Evolutionary conservation across 2,329 filamentous ascomycete genomes (phyloP).

Genomic region (Aspergillus costaricaensis): DNA sequence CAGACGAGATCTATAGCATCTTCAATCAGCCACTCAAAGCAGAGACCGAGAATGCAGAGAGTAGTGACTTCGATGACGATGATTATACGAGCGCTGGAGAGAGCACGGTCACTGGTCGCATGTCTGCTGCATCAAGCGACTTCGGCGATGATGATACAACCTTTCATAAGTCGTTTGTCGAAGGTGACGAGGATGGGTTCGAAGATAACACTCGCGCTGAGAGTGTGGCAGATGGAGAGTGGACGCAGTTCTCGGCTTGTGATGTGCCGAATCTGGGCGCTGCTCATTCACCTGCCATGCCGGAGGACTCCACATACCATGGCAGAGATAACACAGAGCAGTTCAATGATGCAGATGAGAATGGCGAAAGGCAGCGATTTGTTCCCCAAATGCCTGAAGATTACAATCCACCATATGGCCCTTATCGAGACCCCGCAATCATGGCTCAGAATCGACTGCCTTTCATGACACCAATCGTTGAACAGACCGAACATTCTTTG

Average conservation of each 20-base stretch:
- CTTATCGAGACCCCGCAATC: slow-evolving; percentile 77
- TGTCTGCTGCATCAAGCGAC: slow-evolving; percentile 65
- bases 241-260: slow-evolving; percentile 81
- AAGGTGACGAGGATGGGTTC: slow-evolving; percentile 48
- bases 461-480: slow-evolving; percentile 98
- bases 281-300: slow-evolving; percentile 23
- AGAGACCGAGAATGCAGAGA: slow-evolving; percentile 56
- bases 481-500: slow-evolving; percentile 87
- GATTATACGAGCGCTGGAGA: slow-evolving; percentile 85
- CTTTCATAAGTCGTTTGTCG: slow-evolving; percentile 44
- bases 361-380: slow-evolving; percentile 45
- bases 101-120: slow-evolving; percentile 75
- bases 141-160: slow-evolving; percentile 62
- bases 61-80: slow-evolving; percentile 66
- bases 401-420: slow-evolving; percentile 75
- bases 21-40: slow-evolving; percentile 81
- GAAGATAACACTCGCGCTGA: slow-evolving; percentile 49
- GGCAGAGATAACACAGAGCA: slow-evolving; percentile 27
- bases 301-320: slow-evolving; percentile 14
- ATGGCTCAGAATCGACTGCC: slow-evolving; percentile 87
- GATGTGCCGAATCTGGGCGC: slow-evolving; percentile 58
- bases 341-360: slow-evolving; percentile 38
- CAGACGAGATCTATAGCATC: slow-evolving; percentile 95
- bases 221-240: slow-evolving; percentile 67
- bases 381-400: slow-evolving; percentile 77